Evolutionary conservation across 2,329 filamentous ascomycete genomes (phyloP), one percentile per base, ranked within the genome.

Genomic region (Microcyclospora tardicrescens): DNA sequence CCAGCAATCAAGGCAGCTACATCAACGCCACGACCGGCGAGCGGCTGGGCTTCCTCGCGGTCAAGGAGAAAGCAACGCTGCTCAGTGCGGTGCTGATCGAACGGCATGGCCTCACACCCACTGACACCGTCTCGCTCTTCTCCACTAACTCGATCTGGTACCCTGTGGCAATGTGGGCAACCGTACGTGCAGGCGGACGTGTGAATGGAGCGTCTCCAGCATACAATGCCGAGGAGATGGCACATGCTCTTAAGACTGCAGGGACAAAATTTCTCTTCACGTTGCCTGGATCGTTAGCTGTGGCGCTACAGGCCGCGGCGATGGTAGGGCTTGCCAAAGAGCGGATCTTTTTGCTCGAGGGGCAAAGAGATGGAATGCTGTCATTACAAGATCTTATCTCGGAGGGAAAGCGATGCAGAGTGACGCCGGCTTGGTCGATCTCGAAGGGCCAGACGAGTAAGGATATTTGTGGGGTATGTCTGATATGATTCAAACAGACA

Each of bases 101-200:
- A 35, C 61, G 68, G 10, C 71, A 73, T 58, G 69, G 66, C 2
- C 60, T 80, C 19, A 43, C 63, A 19, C 49, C 63, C 5, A 69
- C 69, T 0, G 64, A 80, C 5, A 73, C 71, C 0, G 67, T 79
- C 1, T 65, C 72, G 0, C 57, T 81, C 2, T 79, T 78, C 55
- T 69, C 69, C 35, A 68, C 68, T 10, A 81, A 81, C 47, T 73
- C 72, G 3, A 69, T 80, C 31, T 79, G 74, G 75, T 80, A 79
- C 38, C 76, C 77, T 0, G 69, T 79, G 4, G 73, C 72, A 13
- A 71, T 79, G 62, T 68, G 74, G 43, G 68, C 69, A 0, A 67
- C 69, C 1, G 60, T 75, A 5, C 64, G 70, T 27, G 52, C 45
- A 8, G 49, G 50, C 35, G 75, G 69, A 2, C 63, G 75, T 10